phyloP scores from a whole-genome alignment of 257 asterid species.

The Nicotiana obtusifolia region DNA sequence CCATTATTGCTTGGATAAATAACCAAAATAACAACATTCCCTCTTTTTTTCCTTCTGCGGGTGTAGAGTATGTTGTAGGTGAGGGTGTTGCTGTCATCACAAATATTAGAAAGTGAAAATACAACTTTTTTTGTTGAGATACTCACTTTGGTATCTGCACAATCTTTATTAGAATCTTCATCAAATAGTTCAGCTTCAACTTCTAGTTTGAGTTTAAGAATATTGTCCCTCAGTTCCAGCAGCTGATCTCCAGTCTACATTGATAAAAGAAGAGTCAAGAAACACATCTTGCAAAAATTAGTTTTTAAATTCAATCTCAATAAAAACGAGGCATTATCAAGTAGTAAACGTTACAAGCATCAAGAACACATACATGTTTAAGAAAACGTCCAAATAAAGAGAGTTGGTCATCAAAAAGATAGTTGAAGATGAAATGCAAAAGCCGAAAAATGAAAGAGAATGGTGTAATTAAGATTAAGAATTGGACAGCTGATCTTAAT shows the following conservation, averaged over 20 bases:
- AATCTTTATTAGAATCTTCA: slow-evolving; percentile 53
- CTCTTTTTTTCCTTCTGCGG: no score
- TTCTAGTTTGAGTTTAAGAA: slow-evolving; percentile 63
- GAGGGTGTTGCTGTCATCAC: no score
- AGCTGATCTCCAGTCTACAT: slow-evolving; percentile 24
- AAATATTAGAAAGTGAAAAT: no score
- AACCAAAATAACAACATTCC: no score
- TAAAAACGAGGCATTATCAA: no score
- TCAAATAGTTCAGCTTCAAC: slow-evolving; percentile 42
- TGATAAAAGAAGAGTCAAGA: neutral
- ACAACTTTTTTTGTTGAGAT: neutral
- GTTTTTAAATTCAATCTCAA: neutral
- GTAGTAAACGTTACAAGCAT: neutral
- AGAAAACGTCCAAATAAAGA: neutral
- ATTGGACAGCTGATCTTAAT: neutral
- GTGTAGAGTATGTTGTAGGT: no score
- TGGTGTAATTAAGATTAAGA: neutral
- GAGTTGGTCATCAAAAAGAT: neutral
- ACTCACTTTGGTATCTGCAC: slow-evolving; percentile 63
- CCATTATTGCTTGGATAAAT: neutral
- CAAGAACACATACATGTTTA: neutral
- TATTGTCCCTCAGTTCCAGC: slow-evolving; percentile 12
- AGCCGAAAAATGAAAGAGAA: neutral
- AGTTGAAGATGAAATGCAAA: neutral
- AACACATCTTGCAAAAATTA: neutral